Percentiles rank a stretch among this genome's conserved stretches.
Evolutionary conservation across 352 stramenopile genomes (phyloP).

Genomic region (Nothophytophthora sp.): DNA sequence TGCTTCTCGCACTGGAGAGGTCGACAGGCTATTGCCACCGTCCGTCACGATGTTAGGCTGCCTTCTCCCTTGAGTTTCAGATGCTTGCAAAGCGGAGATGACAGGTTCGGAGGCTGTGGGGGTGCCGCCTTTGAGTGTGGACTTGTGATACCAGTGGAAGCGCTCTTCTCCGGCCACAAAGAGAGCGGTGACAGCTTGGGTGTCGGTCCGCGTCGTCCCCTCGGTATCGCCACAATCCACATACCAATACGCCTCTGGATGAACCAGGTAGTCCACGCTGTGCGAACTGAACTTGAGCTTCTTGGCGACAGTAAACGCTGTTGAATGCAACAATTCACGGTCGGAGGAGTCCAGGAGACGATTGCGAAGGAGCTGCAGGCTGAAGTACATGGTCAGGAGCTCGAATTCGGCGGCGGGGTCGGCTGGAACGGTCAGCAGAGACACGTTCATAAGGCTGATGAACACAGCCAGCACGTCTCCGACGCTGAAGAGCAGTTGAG

Average conservation of each 20-base stretch:
- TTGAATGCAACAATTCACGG: slow-evolving; percentile 16
- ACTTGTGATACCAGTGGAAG: slow-evolving; percentile 67
- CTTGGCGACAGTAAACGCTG: slow-evolving; percentile 22
- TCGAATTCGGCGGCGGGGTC: slow-evolving; percentile 38
- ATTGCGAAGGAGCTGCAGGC: slow-evolving; percentile 41
- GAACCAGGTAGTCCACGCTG: slow-evolving; percentile 27
- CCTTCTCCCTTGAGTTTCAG: too few relatives aligned
- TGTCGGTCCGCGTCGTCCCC: slow-evolving; percentile 37
- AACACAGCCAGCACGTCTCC: slow-evolving; percentile 48
- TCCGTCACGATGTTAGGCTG: too few relatives aligned
- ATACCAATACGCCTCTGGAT: slow-evolving; percentile 33
- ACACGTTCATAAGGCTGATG: slow-evolving; percentile 48
- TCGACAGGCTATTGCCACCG: not conserved
- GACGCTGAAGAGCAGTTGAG: slow-evolving; percentile 46
- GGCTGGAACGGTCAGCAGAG: slow-evolving; percentile 14
- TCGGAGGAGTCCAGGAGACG: slow-evolving; percentile 19
- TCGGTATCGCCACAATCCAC: slow-evolving; percentile 47
- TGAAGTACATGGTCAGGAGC: slow-evolving; percentile 37
- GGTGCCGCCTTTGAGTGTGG: slow-evolving; percentile 24
- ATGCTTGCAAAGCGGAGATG: too few relatives aligned
- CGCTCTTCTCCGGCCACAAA: slow-evolving; percentile 57
- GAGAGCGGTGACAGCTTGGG: slow-evolving; percentile 27
- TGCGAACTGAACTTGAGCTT: slow-evolving; percentile 39
- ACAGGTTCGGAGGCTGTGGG: too few relatives aligned
- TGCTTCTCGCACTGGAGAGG: slow-evolving; percentile 9